Evolutionary conservation across 768 basidiomycete genomes (phyloP), one percentile per base, ranked within the genome.

Genomic region (Pleurotus giganteus): DNA sequence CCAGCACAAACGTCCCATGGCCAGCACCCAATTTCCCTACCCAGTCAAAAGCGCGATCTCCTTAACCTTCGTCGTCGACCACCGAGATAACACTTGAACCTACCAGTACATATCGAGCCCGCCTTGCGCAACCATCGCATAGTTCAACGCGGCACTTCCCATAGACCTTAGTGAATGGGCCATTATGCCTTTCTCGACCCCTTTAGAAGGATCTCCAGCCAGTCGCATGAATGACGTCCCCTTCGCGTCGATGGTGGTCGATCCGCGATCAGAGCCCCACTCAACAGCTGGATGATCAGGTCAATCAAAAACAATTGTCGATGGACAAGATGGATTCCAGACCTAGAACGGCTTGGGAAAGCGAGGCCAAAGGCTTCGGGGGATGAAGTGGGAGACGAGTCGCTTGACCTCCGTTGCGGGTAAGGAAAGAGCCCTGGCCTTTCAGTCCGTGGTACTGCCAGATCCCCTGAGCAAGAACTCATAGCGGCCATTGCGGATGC

Each of bases 1-100:
- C 94, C 96, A 2, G 96, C 94, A 61, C 87, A 92, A 39, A 95
- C 88, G 68, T 95, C 91, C 94, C 92, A 95, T 12, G 89, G 83
- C 76, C 77, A 80, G 58, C 79, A 81, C 21, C 93, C 93, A 58
- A 94, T 87, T 68, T 93, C 90, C 88, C 88, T 89, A 57, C 23
- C 43, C 36, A 28, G 4, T 11, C n/a, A 41, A 41, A 41, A 15
- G 19, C 8, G n/a, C 27, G 15, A 42, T 6, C 23, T 8, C 23
- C 44, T 19, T 55, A n/a, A 31, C 26, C n/a, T 17, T 7, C 41
- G 36, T 26, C 17, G 17, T 37, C 44, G 24, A 29, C 41, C 17
- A 23, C 3, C 12, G 9, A 13, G 47, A 47, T 54, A 39, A 57
- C 56, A 55, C 4, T n/a, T 49, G 24, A 44, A 68, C 80, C 57